These are phyloP conservation scores for Nicotiana paniculata DNA, from an alignment of 257 asterid species.

Conservation along the genomic window DNA sequence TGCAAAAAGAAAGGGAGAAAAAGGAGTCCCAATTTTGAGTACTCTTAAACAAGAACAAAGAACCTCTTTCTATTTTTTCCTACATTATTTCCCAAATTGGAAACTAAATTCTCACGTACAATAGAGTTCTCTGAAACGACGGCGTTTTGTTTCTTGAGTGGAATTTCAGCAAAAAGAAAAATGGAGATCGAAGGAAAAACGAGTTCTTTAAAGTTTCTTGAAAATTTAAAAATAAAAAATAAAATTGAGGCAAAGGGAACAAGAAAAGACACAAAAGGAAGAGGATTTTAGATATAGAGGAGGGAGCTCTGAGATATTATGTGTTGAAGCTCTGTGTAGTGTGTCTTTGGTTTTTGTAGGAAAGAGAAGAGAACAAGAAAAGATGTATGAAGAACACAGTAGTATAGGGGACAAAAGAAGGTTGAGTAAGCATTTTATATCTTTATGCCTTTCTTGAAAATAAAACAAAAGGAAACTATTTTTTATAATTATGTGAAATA, in stretches of 20 bases:
- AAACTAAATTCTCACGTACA: neutral
- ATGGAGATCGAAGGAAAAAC: neutral
- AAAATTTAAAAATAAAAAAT: neutral
- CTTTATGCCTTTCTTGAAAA: conserved; percentile 7
- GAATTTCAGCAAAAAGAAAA: neutral
- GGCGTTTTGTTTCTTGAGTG: neutral
- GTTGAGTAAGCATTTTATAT: conserved; percentile 5
- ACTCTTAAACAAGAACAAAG: neutral
- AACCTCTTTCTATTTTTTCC: neutral
- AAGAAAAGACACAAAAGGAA: neutral
- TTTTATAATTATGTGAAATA: neutral
- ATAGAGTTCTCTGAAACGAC: neutral
- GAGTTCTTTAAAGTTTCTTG: neutral
- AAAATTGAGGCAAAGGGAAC: neutral
- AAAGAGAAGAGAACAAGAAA: neutral
- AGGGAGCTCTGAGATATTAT: conserved; percentile 1
- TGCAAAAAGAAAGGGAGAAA: neutral
- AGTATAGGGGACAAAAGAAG: neutral
- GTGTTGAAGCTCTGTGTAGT: neutral
- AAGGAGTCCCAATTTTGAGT: conserved; percentile 7
- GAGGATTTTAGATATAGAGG: conserved; percentile 7
- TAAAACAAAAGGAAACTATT: neutral
- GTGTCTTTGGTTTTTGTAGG: conserved; percentile 8
- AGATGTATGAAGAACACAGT: neutral
- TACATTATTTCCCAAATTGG: conserved; percentile 9